A percentile compares a stretch with the other conserved stretches of the same genome.
Evolutionary conservation across 2,329 filamentous ascomycete genomes (phyloP).

Genomic region (Beauveria scarabaeidicola): DNA sequence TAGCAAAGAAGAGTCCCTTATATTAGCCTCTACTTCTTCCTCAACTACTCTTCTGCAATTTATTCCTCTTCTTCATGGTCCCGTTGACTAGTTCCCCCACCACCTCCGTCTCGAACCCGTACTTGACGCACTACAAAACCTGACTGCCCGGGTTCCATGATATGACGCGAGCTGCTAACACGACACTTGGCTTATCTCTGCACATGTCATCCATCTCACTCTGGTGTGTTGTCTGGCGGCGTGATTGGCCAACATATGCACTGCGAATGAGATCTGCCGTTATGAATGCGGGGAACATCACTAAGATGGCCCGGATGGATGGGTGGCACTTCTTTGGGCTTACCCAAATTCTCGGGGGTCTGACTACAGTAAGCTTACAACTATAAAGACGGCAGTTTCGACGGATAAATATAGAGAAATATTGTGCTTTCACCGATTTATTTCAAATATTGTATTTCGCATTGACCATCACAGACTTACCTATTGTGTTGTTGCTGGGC

Average conservation of each 20-base stretch:
- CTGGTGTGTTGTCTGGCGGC: not conserved
- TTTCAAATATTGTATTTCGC: not conserved
- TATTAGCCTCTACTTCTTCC: too few relatives aligned
- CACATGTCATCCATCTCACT: constrained; percentile 5
- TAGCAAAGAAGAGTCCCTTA: too few relatives aligned
- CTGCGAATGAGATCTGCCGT: not conserved
- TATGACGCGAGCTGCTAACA: not conserved
- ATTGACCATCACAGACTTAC: not conserved
- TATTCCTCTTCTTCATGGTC: too few relatives aligned
- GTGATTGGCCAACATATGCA: not conserved
- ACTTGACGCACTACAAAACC: not conserved
- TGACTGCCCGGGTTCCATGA: not conserved
- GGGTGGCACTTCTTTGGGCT: not conserved
- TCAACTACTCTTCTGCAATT: too few relatives aligned
- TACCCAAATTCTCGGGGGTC: not conserved
- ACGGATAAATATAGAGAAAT: not conserved
- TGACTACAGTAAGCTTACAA: not conserved
- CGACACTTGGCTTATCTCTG: not conserved
- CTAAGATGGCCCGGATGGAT: constrained; percentile 3
- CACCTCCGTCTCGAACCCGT: too few relatives aligned
- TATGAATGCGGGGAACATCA: constrained; percentile 9
- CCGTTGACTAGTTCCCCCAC: too few relatives aligned
- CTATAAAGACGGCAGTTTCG: not conserved
- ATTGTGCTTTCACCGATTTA: not conserved
- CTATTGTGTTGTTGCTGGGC: not conserved